Evolutionary conservation across 805 yeast genomes (phyloP).

Genomic region (Starmera pachycereana): DNA sequence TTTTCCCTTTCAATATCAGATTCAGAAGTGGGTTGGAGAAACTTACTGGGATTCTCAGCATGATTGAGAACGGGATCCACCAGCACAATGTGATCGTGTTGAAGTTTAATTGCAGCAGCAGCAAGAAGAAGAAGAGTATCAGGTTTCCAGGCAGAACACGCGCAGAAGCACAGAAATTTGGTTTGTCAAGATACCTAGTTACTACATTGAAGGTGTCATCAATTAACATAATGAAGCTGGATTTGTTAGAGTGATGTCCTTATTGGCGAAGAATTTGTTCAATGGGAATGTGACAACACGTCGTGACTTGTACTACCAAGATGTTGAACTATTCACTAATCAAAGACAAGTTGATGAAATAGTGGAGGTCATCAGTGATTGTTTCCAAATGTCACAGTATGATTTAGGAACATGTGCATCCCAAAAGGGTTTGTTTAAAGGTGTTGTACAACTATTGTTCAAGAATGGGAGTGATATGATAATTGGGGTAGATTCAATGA

Average conservation of each 20-base stretch:
- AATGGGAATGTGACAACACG: slow-evolving; percentile 21
- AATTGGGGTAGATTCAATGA: slow-evolving; percentile 5
- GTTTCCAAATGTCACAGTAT: slow-evolving; percentile 29
- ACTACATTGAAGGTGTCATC: not conserved
- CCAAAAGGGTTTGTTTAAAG: slow-evolving; percentile 50
- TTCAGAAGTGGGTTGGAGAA: no score
- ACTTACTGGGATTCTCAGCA: no score
- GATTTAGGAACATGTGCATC: slow-evolving; percentile 42
- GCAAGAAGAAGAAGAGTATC: not conserved
- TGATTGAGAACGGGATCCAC: no score
- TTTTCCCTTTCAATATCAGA: no score
- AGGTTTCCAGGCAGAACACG: not conserved
- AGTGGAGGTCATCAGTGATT: slow-evolving; percentile 26
- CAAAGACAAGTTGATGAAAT: slow-evolving; percentile 35
- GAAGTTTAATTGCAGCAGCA: no score
- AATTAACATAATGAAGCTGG: not conserved
- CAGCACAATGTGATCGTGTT: no score
- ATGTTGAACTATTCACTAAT: slow-evolving; percentile 39
- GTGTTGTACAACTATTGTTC: slow-evolving; percentile 16
- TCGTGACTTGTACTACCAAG: slow-evolving; percentile 55
- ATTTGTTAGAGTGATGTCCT: slow-evolving; percentile 5
- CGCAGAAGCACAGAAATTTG: not conserved
- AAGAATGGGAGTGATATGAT: slow-evolving; percentile 1
- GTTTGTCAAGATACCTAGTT: not conserved
- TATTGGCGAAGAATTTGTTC: slow-evolving; percentile 11